Conservation (phyloP, 257 asterid species). For the Catharanthus roseus region DNA sequence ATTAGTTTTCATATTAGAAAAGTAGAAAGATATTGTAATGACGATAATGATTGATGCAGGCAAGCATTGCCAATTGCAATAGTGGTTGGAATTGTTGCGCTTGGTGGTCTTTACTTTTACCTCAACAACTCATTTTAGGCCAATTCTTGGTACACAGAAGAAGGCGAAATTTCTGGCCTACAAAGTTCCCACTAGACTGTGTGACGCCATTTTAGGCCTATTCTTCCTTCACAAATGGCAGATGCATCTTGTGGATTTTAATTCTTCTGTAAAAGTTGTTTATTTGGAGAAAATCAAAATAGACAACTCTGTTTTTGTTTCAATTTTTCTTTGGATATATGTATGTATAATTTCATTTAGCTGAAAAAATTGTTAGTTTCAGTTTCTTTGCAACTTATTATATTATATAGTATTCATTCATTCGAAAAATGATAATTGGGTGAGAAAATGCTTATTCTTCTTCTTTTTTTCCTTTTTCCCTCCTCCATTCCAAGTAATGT, state of each 20-base stretch:
- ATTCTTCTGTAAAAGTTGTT: not conserved
- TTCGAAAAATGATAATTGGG: too few species aligned
- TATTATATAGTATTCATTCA: not conserved
- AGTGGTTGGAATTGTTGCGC: slow-evolving; percentile 71
- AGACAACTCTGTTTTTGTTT: not conserved
- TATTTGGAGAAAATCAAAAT: not conserved
- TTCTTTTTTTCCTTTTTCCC: too few species aligned
- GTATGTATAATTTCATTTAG: not conserved
- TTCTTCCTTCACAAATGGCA: not conserved
- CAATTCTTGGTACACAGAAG: not conserved
- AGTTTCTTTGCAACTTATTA: not conserved
- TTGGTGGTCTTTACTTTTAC: slow-evolving; percentile 61
- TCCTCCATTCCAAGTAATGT: too few species aligned
- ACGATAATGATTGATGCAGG: slow-evolving; percentile 54
- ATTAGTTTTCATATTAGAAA: too few species aligned
- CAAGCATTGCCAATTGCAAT: slow-evolving; percentile 72
- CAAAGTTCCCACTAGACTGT: too few species aligned
- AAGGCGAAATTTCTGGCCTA: too few species aligned
- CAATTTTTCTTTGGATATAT: not conserved
- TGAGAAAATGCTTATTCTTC: too few species aligned
- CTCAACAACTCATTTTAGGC: slow-evolving; percentile 49
- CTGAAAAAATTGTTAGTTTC: not conserved
- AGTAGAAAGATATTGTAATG: too few species aligned
- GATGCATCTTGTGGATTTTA: not conserved
- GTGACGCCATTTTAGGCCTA: slow-evolving; percentile 27